Conservation (phyloP, 1,284 basidiomycete genomes). For the Lentinula novae-zelandiae region DNA sequence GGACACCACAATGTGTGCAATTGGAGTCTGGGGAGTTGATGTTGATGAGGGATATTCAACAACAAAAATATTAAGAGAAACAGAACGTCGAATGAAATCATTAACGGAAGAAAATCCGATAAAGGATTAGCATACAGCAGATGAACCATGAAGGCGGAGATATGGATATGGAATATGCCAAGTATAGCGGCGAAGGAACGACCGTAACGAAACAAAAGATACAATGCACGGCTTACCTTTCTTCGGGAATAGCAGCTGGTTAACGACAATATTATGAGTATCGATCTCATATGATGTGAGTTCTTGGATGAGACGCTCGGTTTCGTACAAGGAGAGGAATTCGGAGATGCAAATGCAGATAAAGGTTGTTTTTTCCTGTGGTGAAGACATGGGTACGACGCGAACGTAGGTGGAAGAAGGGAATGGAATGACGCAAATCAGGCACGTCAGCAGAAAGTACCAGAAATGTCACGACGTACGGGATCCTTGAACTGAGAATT, state of each 20-base stretch:
- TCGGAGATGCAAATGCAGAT: conserved; percentile 99
- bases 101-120: neutral
- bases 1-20: conserved; percentile 93
- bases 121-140: neutral
- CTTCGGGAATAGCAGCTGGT: conserved; percentile 95
- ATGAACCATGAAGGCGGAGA: too few species aligned
- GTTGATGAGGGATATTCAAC: neutral
- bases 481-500: conserved; percentile 99
- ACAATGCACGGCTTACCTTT: conserved; percentile 50
- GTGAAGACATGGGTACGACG: neutral
- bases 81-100: neutral
- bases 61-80: neutral
- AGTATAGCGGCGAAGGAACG: too few species aligned
- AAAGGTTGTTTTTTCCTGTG: conserved; percentile 93
- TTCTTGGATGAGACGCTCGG: conserved; percentile 96
- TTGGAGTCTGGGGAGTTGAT: conserved; percentile 61
- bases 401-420: neutral
- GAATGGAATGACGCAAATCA: neutral
- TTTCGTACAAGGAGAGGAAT: conserved; percentile 97
- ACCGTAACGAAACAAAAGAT: too few species aligned
- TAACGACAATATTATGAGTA: conserved; percentile 98
- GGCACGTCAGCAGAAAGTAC: neutral
- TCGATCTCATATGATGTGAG: conserved; percentile 96
- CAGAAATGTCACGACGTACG: conserved; percentile 42
- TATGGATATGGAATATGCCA: too few species aligned